phyloP scores from a whole-genome alignment of 148 eudicot species.

The Silene latifolia region DNA sequence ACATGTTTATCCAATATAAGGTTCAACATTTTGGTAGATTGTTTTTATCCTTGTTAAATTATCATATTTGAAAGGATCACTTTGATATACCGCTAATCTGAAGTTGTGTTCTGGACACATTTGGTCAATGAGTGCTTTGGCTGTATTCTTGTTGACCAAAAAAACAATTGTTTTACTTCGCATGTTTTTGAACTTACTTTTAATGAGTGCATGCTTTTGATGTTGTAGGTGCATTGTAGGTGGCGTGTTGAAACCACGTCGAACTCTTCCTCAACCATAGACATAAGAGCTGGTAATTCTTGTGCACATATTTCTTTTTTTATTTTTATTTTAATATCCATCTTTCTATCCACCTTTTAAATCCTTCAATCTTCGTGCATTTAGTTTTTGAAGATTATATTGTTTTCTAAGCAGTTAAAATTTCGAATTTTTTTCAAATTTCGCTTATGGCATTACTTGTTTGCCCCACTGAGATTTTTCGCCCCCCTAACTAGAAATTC shows the following conservation, averaged over 20 bases:
- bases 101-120: background rate
- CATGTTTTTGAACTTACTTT: background rate
- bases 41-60: background rate
- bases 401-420: too few relatives aligned
- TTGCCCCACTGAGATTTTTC: too few relatives aligned
- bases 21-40: background rate
- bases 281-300: conserved; percentile 62
- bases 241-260: conserved; percentile 58
- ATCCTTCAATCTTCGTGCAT: background rate
- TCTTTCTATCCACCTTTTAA: background rate
- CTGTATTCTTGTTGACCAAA: background rate
- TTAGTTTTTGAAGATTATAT: too few relatives aligned
- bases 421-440: too few relatives aligned
- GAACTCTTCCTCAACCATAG: conserved; percentile 52
- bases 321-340: background rate
- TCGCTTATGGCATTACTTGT: too few relatives aligned
- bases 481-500: too few relatives aligned
- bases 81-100: background rate
- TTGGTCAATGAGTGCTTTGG: background rate
- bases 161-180: background rate
- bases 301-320: background rate
- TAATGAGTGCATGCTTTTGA: conserved; percentile 12
- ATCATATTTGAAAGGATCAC: background rate
- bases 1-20: background rate
- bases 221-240: conserved; percentile 63